Base-by-base conservation (phyloP, 768 basidiomycete species). In the Amanita exitialis region DNA sequence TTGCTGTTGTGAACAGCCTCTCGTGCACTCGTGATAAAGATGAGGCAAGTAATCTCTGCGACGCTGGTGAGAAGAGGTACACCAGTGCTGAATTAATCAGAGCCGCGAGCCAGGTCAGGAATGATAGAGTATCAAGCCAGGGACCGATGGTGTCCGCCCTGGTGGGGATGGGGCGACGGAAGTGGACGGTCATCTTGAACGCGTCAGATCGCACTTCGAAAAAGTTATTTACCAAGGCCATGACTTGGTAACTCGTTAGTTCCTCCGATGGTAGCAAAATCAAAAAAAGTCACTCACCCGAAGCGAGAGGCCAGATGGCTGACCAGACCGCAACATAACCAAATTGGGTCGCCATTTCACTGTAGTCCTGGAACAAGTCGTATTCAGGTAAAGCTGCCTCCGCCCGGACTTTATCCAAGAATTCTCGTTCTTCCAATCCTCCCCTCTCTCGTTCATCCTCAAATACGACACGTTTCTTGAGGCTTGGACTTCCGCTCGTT, bases 271-370 rank as follows among this genome's bases (percentile, higher is more conserved):
- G 42, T 49, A 28, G 54, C 30, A 28, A 48, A 34, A 12, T n/a
- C 44, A 32, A n/a, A 45, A 10, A 25, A 8, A 21, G 9, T 32
- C 20, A 62, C 77, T 35, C 49, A 85, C 84, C 73, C 21, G 91
- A 83, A 2, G 91, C 86, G 15, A 98, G 71, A 2, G 94, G 91
- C 92, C 93, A 98, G 53, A 94, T 90, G 27, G 90, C 83, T 42
- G 83, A 88, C 91, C 93, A 98, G 18, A 97, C 71, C 6, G 81
- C 82, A 27, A 97, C 82, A 62, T 95, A 93, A 0, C 95, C 94
- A 63, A 95, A 96, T 60, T 94, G 91, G 7, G 87, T 86, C 13
- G 89, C 89, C 94, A 99, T 97, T 69, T 99, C 96, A 59, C 81
- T 82, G 66, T 95, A 99, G 67, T 97, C 95, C 47, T 72, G 78